phyloP scores from a whole-genome alignment of 1,139 yeast genomes.

The Saccharomyces hybrid region DNA sequence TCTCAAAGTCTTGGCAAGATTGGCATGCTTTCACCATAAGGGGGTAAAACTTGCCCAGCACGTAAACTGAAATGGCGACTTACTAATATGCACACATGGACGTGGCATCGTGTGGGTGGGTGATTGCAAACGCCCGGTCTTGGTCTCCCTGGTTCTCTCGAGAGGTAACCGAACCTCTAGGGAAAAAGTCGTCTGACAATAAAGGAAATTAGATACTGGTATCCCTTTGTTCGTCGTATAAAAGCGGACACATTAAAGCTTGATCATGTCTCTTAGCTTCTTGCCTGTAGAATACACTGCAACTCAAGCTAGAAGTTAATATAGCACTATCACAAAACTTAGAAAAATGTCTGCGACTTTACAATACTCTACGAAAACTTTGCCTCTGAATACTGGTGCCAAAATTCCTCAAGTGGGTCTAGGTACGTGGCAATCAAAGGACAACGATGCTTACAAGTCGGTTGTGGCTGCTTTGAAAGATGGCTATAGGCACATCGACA shows the following conservation, averaged over 20 bases:
- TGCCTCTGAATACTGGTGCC: constrained; percentile 54
- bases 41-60: background rate
- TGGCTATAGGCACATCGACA: constrained; percentile 76
- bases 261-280: background rate
- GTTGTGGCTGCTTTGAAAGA: constrained; percentile 55
- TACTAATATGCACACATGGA: background rate
- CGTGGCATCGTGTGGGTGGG: background rate
- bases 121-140: background rate
- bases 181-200: background rate
- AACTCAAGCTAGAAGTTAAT: background rate
- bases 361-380: constrained; percentile 26
- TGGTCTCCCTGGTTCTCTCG: background rate
- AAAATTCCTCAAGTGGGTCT: constrained; percentile 63
- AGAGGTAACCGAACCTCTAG: background rate
- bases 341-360: constrained; percentile 2
- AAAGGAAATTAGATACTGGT: background rate
- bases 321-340: background rate
- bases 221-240: background rate
- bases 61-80: background rate
- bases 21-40: background rate
- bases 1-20: background rate
- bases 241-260: background rate
- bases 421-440: constrained; percentile 71
- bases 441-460: constrained; percentile 54
- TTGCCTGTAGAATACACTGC: background rate